Evolutionary conservation across 2,329 filamentous ascomycete genomes (phyloP).

Genomic region (Paraphoma chrysanthemicola): DNA sequence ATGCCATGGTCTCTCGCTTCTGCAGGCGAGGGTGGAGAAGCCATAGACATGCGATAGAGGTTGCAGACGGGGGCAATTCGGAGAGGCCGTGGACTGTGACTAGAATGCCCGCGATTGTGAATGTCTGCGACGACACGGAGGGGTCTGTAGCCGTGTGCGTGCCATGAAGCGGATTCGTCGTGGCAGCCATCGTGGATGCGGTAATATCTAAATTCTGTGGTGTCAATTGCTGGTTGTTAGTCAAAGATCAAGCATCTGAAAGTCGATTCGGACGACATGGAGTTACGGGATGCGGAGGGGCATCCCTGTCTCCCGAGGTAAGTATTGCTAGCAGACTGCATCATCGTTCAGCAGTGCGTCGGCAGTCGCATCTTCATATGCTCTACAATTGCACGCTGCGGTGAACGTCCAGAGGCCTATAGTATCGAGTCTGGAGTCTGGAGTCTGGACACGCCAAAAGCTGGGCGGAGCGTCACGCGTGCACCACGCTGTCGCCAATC

Average conservation of each 20-base stretch:
- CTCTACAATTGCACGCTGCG: no score
- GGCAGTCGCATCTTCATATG: not conserved
- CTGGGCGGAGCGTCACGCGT: not conserved
- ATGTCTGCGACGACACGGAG: slow-evolving; percentile 67
- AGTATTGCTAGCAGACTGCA: not conserved
- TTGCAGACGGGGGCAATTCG: slow-evolving; percentile 67
- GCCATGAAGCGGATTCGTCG: slow-evolving; percentile 44
- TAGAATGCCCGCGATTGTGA: slow-evolving; percentile 79
- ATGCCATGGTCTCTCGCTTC: slow-evolving; percentile 75
- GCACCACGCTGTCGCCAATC: not conserved
- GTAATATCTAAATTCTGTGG: not conserved
- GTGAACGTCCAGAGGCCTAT: no score
- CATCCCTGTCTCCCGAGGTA: not conserved
- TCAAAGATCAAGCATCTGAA: not conserved
- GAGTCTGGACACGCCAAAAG: not conserved
- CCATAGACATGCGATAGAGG: slow-evolving; percentile 80
- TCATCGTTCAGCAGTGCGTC: not conserved
- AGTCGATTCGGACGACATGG: not conserved
- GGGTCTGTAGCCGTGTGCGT: slow-evolving; percentile 34
- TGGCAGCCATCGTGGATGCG: slow-evolving; percentile 34
- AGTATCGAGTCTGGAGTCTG: not conserved
- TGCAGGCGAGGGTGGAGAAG: slow-evolving; percentile 82
- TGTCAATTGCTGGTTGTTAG: not conserved
- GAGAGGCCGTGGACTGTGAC: slow-evolving; percentile 81
- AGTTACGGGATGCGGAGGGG: slow-evolving; percentile 2